Percentiles rank a stretch among this genome's conserved stretches.
Conservation (phyloP, 2,329 filamentous ascomycete species). For the Orbilia oligospora region DNA sequence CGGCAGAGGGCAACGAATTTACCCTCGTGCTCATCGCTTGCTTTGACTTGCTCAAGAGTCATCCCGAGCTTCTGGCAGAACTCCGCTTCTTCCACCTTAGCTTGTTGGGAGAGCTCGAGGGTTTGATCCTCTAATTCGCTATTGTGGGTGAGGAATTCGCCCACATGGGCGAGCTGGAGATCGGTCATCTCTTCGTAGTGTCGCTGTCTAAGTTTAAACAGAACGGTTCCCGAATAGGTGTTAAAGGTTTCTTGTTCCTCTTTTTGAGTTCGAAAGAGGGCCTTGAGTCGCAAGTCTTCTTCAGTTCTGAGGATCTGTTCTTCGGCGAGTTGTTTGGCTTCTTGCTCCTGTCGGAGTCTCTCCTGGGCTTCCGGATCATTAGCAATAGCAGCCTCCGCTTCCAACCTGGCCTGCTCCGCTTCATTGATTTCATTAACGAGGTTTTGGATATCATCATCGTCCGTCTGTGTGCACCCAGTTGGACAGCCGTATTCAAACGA, state of each 20-base stretch:
- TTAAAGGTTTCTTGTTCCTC: slow-evolving; percentile 48
- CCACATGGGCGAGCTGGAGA: slow-evolving; percentile 54
- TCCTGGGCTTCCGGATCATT: slow-evolving; percentile 27
- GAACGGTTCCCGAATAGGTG: slow-evolving; percentile 29
- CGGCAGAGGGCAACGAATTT: slow-evolving; percentile 29
- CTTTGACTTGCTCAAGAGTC: slow-evolving; percentile 31
- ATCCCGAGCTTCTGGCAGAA: slow-evolving; percentile 50
- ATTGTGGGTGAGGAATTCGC: slow-evolving; percentile 52
- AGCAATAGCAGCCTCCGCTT: slow-evolving; percentile 19
- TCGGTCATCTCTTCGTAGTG: slow-evolving; percentile 60
- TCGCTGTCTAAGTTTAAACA: slow-evolving; percentile 51
- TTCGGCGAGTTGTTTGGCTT: slow-evolving; percentile 25
- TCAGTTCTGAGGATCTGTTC: slow-evolving; percentile 35
- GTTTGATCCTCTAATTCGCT: slow-evolving; percentile 54
- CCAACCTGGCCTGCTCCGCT: slow-evolving; percentile 24
- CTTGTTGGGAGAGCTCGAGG: slow-evolving; percentile 35
- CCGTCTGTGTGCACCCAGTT: slow-evolving; percentile 37
- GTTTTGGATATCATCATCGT: slow-evolving; percentile 38
- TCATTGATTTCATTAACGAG: slow-evolving; percentile 39
- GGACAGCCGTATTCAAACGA: slow-evolving; percentile 57
- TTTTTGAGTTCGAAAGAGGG: slow-evolving; percentile 46
- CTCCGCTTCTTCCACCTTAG: slow-evolving; percentile 28
- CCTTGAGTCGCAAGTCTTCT: slow-evolving; percentile 44
- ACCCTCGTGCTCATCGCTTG: slow-evolving; percentile 11
- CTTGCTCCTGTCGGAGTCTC: slow-evolving; percentile 28